Evolutionary conservation across 305 asterid genomes (phyloP).

Genomic region (Withania somnifera): DNA sequence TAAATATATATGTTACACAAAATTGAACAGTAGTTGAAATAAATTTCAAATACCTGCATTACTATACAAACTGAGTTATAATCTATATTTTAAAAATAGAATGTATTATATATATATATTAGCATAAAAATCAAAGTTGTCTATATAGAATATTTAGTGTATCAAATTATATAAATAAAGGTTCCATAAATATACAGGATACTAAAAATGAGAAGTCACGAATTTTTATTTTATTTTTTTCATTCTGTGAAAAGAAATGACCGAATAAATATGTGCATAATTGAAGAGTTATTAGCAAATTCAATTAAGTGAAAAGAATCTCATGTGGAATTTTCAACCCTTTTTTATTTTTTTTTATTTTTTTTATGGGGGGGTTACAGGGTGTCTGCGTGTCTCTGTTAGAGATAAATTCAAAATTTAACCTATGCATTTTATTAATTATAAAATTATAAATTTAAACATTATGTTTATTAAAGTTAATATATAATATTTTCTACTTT

Average conservation of each 20-base stretch:
- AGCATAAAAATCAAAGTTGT: not conserved
- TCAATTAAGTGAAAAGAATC: not conserved
- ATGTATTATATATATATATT: no score
- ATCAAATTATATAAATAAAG: not conserved
- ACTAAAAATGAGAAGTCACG: not conserved
- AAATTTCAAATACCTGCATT: not conserved
- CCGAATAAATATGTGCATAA: not conserved
- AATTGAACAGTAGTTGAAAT: not conserved
- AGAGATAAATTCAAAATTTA: no score
- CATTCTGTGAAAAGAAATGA: not conserved
- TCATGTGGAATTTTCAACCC: not conserved
- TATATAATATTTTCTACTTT: no score
- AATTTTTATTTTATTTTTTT: not conserved
- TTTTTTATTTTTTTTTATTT: not conserved
- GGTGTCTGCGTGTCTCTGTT: no score
- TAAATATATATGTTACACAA: not conserved
- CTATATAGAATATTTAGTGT: not conserved
- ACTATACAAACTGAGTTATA: not conserved
- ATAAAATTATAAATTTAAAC: not conserved
- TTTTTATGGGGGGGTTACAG: no score
- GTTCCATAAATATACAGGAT: not conserved
- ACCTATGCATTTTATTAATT: no score
- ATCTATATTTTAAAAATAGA: not conserved
- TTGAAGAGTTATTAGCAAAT: slow-evolving; percentile 1
- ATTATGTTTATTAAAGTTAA: not conserved